Conservation (phyloP, 768 basidiomycete genomes). For the Boletus tomentosulus region DNA sequence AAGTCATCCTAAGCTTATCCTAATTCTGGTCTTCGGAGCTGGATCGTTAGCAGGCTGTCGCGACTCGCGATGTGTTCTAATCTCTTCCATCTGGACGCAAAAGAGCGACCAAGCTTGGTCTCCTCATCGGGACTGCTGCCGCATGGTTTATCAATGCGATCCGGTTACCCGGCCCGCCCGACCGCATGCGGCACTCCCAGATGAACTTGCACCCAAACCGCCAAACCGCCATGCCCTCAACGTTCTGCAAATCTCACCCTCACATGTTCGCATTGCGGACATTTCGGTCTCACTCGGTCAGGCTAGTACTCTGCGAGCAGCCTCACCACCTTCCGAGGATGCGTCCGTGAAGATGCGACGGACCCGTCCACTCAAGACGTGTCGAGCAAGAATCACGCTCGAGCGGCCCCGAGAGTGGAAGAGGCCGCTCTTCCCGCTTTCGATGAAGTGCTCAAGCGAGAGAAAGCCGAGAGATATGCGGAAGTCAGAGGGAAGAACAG, state of each 20-base stretch:
- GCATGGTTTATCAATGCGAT: too few species aligned
- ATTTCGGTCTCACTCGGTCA: constrained; percentile 5
- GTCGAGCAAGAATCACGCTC: constrained; percentile 50
- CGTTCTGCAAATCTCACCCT: neutral
- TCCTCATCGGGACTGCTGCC: too few species aligned
- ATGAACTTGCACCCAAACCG: too few species aligned
- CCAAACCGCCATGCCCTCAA: too few species aligned
- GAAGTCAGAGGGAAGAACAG: constrained; percentile 28
- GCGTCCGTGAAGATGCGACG: constrained; percentile 4
- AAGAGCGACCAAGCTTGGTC: too few species aligned
- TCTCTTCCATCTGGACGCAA: too few species aligned
- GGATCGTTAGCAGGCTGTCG: too few species aligned
- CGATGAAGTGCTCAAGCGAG: constrained; percentile 49
- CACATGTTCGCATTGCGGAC: constrained; percentile 18
- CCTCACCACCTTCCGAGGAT: constrained; percentile 7
- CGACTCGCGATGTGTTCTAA: too few species aligned
- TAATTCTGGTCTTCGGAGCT: too few species aligned
- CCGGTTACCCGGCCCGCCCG: too few species aligned
- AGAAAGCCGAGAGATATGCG: constrained; percentile 30
- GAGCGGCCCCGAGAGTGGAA: constrained; percentile 59
- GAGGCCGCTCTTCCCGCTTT: constrained; percentile 72
- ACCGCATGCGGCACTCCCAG: too few species aligned
- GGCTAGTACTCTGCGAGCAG: constrained; percentile 7
- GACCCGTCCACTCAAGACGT: constrained; percentile 23
- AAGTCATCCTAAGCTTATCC: too few species aligned